phyloP scores from a whole-genome alignment of 139 green algal species.

The Marvania coccoides region DNA sequence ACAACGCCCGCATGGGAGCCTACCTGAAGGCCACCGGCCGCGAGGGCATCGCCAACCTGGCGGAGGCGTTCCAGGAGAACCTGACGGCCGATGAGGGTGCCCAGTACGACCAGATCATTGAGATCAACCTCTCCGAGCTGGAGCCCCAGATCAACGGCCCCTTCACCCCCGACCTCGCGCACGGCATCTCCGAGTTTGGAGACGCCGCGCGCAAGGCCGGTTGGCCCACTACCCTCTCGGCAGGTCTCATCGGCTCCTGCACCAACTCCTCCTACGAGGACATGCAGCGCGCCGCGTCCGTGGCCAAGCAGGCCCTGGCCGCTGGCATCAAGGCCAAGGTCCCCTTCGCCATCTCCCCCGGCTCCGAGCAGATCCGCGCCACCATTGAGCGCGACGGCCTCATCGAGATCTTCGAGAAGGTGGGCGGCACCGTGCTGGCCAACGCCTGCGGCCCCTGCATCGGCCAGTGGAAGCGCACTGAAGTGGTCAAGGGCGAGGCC shows the following conservation, averaged over 20 bases:
- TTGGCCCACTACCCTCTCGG: constrained; percentile 70
- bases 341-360: constrained; percentile 88
- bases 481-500: constrained; percentile 77
- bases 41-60: constrained; percentile 53
- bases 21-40: constrained; percentile 83
- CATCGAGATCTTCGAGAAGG: constrained; percentile 83
- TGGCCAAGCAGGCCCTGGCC: constrained; percentile 74
- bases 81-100: constrained; percentile 67
- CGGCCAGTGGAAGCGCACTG: constrained; percentile 91
- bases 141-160: constrained; percentile 94
- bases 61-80: constrained; percentile 64
- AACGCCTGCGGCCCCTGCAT: constrained; percentile 95
- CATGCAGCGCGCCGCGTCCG: constrained; percentile 75
- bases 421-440: constrained; percentile 89
- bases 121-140: constrained; percentile 86
- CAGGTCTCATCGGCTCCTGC: constrained; percentile 87
- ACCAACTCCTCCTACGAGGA: constrained; percentile 94
- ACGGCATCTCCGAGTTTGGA: constrained; percentile 72
- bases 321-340: constrained; percentile 84
- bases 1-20: constrained; percentile 84
- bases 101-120: constrained; percentile 89
- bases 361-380: constrained; percentile 88
- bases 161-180: constrained; percentile 89
- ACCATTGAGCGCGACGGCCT: constrained; percentile 88
- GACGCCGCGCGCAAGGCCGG: constrained; percentile 61